Conservation (phyloP, 805 yeast species). For the Grigorovia jiainica region DNA sequence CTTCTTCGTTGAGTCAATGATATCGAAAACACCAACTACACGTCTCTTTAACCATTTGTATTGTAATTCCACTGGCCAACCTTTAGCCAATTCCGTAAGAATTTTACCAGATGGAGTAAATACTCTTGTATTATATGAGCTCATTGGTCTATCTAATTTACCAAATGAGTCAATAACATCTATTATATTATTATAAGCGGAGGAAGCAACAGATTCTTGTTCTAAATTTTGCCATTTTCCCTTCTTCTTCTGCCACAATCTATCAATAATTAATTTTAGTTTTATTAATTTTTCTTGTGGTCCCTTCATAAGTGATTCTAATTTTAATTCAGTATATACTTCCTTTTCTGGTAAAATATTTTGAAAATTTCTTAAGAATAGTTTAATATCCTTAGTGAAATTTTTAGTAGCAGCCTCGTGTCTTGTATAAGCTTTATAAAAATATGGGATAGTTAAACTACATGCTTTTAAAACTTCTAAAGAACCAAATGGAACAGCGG, state of each 20-base stretch:
- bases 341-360: constrained; percentile 20
- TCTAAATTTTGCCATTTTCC: constrained; percentile 32
- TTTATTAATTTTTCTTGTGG: constrained; percentile 60
- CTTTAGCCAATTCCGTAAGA: constrained; percentile 69
- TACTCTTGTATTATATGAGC: constrained; percentile 52
- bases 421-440: constrained; percentile 84
- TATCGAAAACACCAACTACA: constrained; percentile 67
- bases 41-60: constrained; percentile 83
- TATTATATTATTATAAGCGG: constrained; percentile 43
- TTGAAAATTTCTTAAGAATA: constrained; percentile 33
- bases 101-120: constrained; percentile 90
- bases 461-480: constrained; percentile 72
- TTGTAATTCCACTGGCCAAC: constrained; percentile 82
- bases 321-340: constrained; percentile 39
- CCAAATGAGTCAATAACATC: constrained; percentile 80
- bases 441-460: constrained; percentile 77
- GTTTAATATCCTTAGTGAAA: constrained; percentile 40
- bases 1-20: constrained; percentile 27
- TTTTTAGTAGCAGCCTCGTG: constrained; percentile 85
- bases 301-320: constrained; percentile 56
- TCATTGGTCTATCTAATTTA: constrained; percentile 33
- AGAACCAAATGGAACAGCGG: constrained; percentile 61
- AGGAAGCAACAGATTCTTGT: constrained; percentile 19
- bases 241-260: constrained; percentile 43
- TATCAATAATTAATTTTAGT: constrained; percentile 55